These are phyloP conservation scores for Clitocybe nebularis DNA, from an alignment of 1,284 basidiomycete species.

Conservation along the genomic window DNA sequence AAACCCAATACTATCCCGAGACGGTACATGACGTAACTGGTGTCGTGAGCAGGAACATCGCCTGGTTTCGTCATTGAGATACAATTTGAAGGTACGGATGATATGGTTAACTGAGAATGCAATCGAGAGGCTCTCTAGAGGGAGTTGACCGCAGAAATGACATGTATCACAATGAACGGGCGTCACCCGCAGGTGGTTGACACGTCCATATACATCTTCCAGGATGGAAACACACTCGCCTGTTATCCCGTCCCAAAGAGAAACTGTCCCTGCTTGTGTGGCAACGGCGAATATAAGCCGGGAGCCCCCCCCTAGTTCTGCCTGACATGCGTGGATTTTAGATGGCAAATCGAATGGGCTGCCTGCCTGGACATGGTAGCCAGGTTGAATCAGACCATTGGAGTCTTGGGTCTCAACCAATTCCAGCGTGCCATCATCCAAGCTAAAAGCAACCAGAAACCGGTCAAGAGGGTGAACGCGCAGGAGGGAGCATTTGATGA, in stretches of 20 bases:
- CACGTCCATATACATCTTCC: constrained; percentile 51
- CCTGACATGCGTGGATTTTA: constrained; percentile 46
- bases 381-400: constrained; percentile 34
- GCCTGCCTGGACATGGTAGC: constrained; percentile 53
- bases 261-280: constrained; percentile 29
- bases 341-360: constrained; percentile 50
- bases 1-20: constrained; percentile 43
- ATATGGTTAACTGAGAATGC: constrained; percentile 59
- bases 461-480: constrained; percentile 41
- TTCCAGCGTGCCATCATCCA: constrained; percentile 64
- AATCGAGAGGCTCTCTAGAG: constrained; percentile 57
- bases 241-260: constrained; percentile 64
- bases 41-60: constrained; percentile 62
- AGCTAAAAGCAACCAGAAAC: constrained; percentile 52
- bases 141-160: constrained; percentile 61
- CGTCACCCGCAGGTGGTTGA: constrained; percentile 51
- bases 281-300: constrained; percentile 57
- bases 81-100: constrained; percentile 59
- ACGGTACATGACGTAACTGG: constrained; percentile 38
- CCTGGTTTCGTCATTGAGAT: constrained; percentile 53
- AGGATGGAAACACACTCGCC: constrained; percentile 57
- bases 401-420: constrained; percentile 47
- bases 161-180: constrained; percentile 52
- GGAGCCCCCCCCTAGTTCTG: constrained; percentile 45
- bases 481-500: constrained; percentile 47